Conservation (phyloP, 1,284 basidiomycete species). For the Puccinia triticina region DNA sequence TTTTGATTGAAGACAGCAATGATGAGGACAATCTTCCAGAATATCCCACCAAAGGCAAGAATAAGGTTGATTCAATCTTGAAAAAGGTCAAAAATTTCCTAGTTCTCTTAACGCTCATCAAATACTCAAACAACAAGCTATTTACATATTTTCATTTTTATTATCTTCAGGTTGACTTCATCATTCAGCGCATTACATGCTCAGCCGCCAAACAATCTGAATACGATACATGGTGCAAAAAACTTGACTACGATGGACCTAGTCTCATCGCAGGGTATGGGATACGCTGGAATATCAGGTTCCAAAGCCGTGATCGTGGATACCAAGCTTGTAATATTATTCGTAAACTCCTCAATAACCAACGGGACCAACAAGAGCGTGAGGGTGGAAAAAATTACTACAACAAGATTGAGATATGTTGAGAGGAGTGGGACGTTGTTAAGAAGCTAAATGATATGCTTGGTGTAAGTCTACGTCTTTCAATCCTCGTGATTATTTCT, state of each 20-base stretch:
- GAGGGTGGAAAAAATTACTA: background rate
- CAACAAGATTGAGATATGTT: background rate
- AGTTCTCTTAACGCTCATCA: background rate
- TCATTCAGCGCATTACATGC: background rate
- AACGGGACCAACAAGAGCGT: no score
- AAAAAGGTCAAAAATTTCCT: background rate
- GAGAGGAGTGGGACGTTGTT: background rate
- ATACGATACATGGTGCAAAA: background rate
- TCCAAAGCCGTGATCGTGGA: no score
- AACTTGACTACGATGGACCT: background rate
- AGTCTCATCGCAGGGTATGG: conserved; percentile 18
- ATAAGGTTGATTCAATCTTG: conserved; percentile 12
- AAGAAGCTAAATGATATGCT: background rate
- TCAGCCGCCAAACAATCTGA: conserved; percentile 6
- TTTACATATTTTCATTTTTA: no score
- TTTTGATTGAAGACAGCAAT: background rate
- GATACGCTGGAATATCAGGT: conserved; percentile 14
- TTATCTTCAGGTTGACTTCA: conserved; percentile 24
- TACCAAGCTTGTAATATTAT: no score
- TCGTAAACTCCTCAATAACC: no score
- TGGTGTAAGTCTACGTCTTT: no score
- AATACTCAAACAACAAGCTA: no score
- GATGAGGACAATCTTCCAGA: background rate
- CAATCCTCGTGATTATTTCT: background rate
- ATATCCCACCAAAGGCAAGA: background rate